A percentile compares a stretch with the other conserved stretches of the same genome.
These are phyloP conservation scores for Pseudocercospora fuligena DNA, from an alignment of 2,329 filamentous ascomycete genomes.

Conservation along the genomic window DNA sequence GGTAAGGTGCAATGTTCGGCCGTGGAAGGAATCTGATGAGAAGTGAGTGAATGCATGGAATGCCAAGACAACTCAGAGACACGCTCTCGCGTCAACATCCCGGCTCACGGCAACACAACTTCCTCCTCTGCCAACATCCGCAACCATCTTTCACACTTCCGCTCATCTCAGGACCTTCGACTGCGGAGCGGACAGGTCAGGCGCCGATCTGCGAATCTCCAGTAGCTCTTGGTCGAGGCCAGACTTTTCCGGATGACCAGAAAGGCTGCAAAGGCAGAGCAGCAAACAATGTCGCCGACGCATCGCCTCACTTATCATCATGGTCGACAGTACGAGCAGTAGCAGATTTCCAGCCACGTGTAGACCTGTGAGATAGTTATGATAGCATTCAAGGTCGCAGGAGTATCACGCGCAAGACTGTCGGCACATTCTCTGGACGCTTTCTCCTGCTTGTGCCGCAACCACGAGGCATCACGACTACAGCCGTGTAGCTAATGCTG, in stretches of 20 bases:
- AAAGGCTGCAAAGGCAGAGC: background rate
- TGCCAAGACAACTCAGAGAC: background rate
- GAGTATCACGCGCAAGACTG: background rate
- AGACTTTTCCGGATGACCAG: background rate
- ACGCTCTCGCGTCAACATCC: background rate
- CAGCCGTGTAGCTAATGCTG: conserved; percentile 3
- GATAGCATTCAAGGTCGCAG: background rate
- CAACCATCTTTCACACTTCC: background rate
- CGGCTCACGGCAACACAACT: background rate
- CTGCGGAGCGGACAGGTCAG: no score
- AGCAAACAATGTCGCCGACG: conserved; percentile 2
- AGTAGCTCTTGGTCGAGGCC: background rate
- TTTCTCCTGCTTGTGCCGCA: background rate
- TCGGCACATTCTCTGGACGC: background rate
- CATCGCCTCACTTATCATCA: conserved; percentile 3
- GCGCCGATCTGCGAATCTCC: background rate
- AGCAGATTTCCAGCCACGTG: background rate
- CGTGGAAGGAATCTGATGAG: no score
- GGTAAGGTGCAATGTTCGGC: no score
- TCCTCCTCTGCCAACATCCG: background rate
- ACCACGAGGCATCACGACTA: background rate
- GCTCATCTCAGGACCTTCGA: background rate
- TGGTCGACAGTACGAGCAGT: background rate
- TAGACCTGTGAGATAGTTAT: background rate
- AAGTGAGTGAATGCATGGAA: background rate